Evolutionary conservation across 257 asterid species (phyloP), one percentile per base, ranked within the genome.

Genomic region (Misopates orontium): DNA sequence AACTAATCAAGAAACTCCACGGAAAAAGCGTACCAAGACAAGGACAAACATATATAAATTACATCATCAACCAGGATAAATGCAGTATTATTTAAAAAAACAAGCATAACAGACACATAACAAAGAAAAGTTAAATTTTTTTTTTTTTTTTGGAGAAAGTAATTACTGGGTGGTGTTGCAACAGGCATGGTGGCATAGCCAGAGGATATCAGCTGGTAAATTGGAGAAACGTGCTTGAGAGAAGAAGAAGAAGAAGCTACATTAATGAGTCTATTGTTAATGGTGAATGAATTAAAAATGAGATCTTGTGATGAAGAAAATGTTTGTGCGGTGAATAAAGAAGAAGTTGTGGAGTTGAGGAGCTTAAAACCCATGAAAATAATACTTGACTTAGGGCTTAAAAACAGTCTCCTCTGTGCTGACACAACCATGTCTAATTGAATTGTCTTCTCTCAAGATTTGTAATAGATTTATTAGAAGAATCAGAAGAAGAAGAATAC

Each of bases 151-250:
- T 3, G 11, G 49, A 40, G 28, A 40, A 55, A 70, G 15, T 16
- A 41, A 76, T 36, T 67, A 83, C 88, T 71, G 49, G 93, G 95
- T n/a, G n/a, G n/a, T 51, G 80, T 67, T 23, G 95, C 85, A 74
- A 74, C 24, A 52, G 85, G 77, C 84, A 74, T 69, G 23, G 90
- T 77, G 41, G 83, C 65, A 56, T 54, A 72, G 47, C 85, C 72
- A 56, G 70, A 40, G n/a, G 67, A 54, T n/a, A n/a, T n/a, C n/a
- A n/a, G 36, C 62, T 42, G 79, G 32, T 73, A 60, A 70, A 73
- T 72, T 60, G 79, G 79, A 45, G 70, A 69, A 13, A 75, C 65
- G 64, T 56, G 83, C 61, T 53, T 87, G 12, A 76, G 66, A 25
- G 55, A 56, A 59, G 73, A n/a, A n/a, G n/a, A 67, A 64, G 83